Evolutionary conservation across 2,329 filamentous ascomycete species (phyloP).

Genomic region (Daldinia sp.): DNA sequence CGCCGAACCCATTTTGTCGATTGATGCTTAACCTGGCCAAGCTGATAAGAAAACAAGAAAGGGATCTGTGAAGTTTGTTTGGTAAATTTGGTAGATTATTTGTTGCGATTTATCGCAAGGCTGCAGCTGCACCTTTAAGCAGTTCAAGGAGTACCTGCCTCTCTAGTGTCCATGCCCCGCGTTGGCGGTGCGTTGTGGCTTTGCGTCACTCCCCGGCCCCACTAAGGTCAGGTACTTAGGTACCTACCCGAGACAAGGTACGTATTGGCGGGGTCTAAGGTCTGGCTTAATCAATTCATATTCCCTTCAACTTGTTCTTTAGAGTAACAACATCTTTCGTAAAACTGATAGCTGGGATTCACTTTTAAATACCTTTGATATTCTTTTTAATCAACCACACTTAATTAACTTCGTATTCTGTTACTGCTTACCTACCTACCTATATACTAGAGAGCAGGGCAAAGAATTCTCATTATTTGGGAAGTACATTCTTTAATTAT

Average conservation of each 20-base stretch:
- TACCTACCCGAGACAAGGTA: constrained; percentile 3
- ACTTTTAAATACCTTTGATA: constrained; percentile 4
- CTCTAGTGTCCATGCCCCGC: constrained; percentile 26
- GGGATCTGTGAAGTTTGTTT: constrained; percentile 7
- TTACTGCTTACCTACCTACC: background rate
- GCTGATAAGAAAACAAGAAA: constrained; percentile 11
- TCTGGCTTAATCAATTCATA: background rate
- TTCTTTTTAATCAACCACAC: background rate
- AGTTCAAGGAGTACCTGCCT: background rate
- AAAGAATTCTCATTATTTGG: background rate
- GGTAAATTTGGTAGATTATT: constrained; percentile 5
- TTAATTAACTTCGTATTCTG: background rate
- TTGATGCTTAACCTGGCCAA: constrained; percentile 9
- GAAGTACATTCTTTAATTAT: constrained; percentile 1
- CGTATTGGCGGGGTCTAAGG: too few species aligned
- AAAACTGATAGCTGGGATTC: background rate
- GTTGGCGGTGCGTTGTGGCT: constrained; percentile 27
- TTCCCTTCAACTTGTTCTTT: constrained; percentile 8
- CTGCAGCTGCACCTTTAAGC: constrained; percentile 29
- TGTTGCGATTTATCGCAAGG: constrained; percentile 25
- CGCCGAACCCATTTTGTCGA: constrained; percentile 61
- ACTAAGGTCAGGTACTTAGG: constrained; percentile 12
- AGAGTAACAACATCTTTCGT: constrained; percentile 22
- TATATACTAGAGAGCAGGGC: constrained; percentile 1
- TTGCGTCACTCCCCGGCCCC: background rate